Evolutionary conservation across 2,329 filamentous ascomycete genomes (phyloP), one percentile per base, ranked within the genome.

Genomic region (Pezicula carpinea): DNA sequence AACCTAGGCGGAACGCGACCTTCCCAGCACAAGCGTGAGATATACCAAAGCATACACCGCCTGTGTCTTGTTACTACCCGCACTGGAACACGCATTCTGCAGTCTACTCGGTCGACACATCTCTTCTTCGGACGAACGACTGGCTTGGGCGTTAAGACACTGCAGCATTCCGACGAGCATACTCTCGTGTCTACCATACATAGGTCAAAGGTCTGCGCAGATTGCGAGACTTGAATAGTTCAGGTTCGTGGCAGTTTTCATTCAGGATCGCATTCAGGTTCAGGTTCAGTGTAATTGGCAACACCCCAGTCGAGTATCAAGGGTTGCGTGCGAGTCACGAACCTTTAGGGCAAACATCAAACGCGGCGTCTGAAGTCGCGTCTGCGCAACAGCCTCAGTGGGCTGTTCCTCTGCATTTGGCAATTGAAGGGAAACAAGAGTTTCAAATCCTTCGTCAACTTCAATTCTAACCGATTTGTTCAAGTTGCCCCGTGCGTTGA

Each of bases 111-210:
- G 14, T 43, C 46, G 43, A 52, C 19, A 52, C n/a, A 50, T 54
- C 52, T 46, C 21, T 51, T 49, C 44, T 54, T 53, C 55, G 47
- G 59, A 61, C 58, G 58, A 62, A 61, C 59, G 49, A 60, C 38
- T 60, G 58, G 59, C 53, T 57, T 53, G 58, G 59, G 59, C 57
- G 10, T 52, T 55, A 41, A 53, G 51, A 55, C 48, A 53, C 56
- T 59, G 57, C 59, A 60, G 43, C 33, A 48, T 52, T 51, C 55
- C 57, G 56, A 39, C 46, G 40, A 44, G 33, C 31, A 11, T 29
- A 29, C 13, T 29, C 26, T 29, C 26, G 26, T 29, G 26, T 29
- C 26, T 29, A 29, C 26, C 26, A 10, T 11, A 29, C 26, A 29
- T 8, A 29, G 26, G 8, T 13, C 26, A 29, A 29, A 11, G 26